Evolutionary conservation across 2,329 filamentous ascomycete species (phyloP).

Genomic region (Diaporthe velutina): DNA sequence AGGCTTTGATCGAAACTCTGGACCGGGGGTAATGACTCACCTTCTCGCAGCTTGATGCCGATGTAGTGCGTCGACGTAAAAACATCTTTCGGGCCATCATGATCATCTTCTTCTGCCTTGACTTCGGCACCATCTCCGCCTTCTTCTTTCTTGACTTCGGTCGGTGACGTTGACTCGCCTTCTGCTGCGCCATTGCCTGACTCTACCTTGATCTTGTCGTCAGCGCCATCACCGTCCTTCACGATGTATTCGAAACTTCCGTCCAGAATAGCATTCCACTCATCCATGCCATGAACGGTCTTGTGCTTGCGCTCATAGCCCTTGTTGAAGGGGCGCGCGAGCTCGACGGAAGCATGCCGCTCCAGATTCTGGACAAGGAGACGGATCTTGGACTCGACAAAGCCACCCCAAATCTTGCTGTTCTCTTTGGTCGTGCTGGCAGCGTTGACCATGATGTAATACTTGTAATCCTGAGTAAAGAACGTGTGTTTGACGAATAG

Average conservation of each 20-base stretch:
- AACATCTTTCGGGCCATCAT: conserved; percentile 59
- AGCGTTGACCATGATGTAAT: conserved; percentile 90
- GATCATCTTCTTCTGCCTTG: conserved; percentile 41
- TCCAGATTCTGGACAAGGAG: conserved; percentile 88
- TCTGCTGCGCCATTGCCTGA: conserved; percentile 60
- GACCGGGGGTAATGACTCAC: conserved; percentile 60
- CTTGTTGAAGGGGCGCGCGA: conserved; percentile 94
- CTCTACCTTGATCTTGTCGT: conserved; percentile 59
- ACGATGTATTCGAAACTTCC: conserved; percentile 63
- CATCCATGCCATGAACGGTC: conserved; percentile 65
- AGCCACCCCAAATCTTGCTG: conserved; percentile 88
- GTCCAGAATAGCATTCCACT: conserved; percentile 66
- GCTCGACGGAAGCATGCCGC: conserved; percentile 80
- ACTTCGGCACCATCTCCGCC: conserved; percentile 44
- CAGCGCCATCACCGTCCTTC: conserved; percentile 49
- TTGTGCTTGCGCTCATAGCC: conserved; percentile 87
- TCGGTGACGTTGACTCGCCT: conserved; percentile 61
- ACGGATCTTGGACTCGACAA: conserved; percentile 93
- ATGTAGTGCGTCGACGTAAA: conserved; percentile 97
- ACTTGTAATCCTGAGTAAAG: conserved; percentile 93
- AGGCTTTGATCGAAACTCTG: conserved; percentile 5
- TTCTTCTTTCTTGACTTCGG: conserved; percentile 52
- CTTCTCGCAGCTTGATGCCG: conserved; percentile 82
- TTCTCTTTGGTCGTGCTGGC: conserved; percentile 87
- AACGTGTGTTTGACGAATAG: conserved; percentile 93